Base-by-base conservation (phyloP, 2,329 filamentous ascomycete species). In the Ophioceras dolichostomum region DNA sequence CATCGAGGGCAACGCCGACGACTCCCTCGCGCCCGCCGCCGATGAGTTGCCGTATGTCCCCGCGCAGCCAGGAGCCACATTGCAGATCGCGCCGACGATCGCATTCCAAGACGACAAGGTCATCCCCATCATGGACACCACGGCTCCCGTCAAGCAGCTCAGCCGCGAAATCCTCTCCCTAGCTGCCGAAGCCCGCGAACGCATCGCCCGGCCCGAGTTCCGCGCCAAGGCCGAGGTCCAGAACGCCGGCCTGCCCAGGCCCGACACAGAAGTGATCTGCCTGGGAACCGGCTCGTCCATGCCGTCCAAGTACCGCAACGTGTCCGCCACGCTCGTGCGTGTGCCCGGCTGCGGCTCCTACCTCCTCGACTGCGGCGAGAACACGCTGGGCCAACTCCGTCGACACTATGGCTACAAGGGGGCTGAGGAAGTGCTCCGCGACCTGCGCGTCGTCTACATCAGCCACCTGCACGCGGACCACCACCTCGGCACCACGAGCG, bases 391-490 rank as follows among this genome's bases (percentile, higher is more conserved):
- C 10, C 88, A 95, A 55, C 63, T 98, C 28, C 76, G 75, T 40
- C 81, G 91, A 36, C 67, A 83, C 0, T 89, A 83, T 49, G 68
- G 71, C 5, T 62, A 67, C 0, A 67, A 76, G 4, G 71, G 84
- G 45, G 63, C 89, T 4, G 64, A 65, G 20, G 67, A 78, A n/a
- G 68, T 94, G 10, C 64, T 98, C n/a, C 70, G 66, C 41, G 78
- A 93, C 44, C 66, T 98, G 31, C 80, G 79, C 38, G 74, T 77
- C 47, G 79, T 98, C 44, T 94, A 86, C 76, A 91, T 98, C 59
- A 94, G 85, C 56, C 91, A 98, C 60, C 66, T 94, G 43, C 91
- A 98, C 57, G 91, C 91, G 4, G 91, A 98, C 60, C 91, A 98
- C 59, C 91, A 96, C 53, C 71, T 98, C 16, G 91, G 91, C 20